Evolutionary conservation across 1,284 basidiomycete species (phyloP).

Genomic region (Entoloma clypeatum): DNA sequence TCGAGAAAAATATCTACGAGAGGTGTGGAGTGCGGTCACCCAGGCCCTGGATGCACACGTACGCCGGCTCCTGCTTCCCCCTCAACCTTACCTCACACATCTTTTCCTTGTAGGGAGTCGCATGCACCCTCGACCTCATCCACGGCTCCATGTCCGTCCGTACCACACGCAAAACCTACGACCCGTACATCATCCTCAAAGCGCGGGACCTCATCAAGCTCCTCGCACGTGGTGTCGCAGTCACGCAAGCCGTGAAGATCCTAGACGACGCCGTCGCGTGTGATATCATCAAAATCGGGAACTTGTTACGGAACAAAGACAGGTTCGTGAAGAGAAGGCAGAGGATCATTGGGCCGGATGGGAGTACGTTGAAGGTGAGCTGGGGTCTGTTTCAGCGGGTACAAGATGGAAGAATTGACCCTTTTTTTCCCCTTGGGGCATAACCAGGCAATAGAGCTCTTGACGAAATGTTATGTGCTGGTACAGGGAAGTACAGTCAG

Average conservation of each 20-base stretch:
- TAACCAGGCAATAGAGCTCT: slow-evolving; percentile 87
- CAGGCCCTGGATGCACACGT: slow-evolving; percentile 82
- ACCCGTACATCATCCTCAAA: slow-evolving; percentile 96
- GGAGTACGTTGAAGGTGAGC: slow-evolving; percentile 89
- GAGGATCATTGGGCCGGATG: slow-evolving; percentile 95
- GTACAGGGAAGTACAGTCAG: slow-evolving; percentile 99
- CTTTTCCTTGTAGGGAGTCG: slow-evolving; percentile 69
- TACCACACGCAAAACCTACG: slow-evolving; percentile 95
- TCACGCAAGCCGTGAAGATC: slow-evolving; percentile 85
- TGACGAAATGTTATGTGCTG: slow-evolving; percentile 96
- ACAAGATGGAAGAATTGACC: too few species aligned
- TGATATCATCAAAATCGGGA: slow-evolving; percentile 98
- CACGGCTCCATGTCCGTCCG: slow-evolving; percentile 97
- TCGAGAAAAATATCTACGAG: slow-evolving; percentile 92
- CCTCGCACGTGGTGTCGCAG: slow-evolving; percentile 85
- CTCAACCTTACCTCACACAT: slow-evolving; percentile 8
- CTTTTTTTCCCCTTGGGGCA: background rate
- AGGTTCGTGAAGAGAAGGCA: slow-evolving; percentile 95
- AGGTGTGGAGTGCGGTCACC: slow-evolving; percentile 95
- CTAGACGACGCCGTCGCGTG: slow-evolving; percentile 89
- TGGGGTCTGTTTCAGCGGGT: too few species aligned
- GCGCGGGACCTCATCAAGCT: slow-evolving; percentile 96
- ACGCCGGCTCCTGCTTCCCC: slow-evolving; percentile 19
- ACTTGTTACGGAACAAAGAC: slow-evolving; percentile 92
- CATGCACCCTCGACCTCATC: slow-evolving; percentile 92